Percentiles rank a stretch among this genome's conserved stretches.
Conservation (phyloP, 768 basidiomycete species). For the Omphalotus guepiniiformis region DNA sequence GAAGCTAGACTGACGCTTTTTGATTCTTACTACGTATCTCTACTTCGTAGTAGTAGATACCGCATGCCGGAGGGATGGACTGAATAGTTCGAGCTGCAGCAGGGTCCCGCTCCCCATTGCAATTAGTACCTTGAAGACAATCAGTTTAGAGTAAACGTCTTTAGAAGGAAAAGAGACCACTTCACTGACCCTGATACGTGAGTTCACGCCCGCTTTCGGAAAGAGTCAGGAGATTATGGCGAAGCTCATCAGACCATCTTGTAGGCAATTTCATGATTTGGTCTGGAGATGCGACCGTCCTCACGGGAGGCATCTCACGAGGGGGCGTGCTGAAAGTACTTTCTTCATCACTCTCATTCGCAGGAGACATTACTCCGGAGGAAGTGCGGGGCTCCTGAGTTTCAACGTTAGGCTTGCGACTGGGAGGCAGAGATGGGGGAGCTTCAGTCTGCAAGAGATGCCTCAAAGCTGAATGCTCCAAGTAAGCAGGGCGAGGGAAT, state of each 20-base stretch:
- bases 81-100: slow-evolving; percentile 76
- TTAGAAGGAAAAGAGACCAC: neutral
- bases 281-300: slow-evolving; percentile 29
- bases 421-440: slow-evolving; percentile 31
- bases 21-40: slow-evolving; percentile 75
- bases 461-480: slow-evolving; percentile 72
- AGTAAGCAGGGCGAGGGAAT: slow-evolving; percentile 69
- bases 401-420: slow-evolving; percentile 31
- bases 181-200: slow-evolving; percentile 55
- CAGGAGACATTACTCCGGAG: slow-evolving; percentile 32
- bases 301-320: slow-evolving; percentile 23
- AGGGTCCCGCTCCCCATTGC: slow-evolving; percentile 73
- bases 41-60: slow-evolving; percentile 94
- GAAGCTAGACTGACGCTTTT: slow-evolving; percentile 57
- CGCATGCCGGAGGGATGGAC: slow-evolving; percentile 80
- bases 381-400: slow-evolving; percentile 14
- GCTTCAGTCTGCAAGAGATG: slow-evolving; percentile 58
- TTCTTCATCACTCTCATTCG: slow-evolving; percentile 67
- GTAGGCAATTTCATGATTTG: slow-evolving; percentile 60
- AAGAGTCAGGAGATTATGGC: slow-evolving; percentile 54
- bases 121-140: slow-evolving; percentile 39
- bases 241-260: slow-evolving; percentile 72
- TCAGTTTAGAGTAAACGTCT: slow-evolving; percentile 5
- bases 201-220: slow-evolving; percentile 72
- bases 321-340: slow-evolving; percentile 48